Evolutionary conservation across 495 filamentous ascomycete genomes (phyloP).

Genomic region (Xylaria intraflava): DNA sequence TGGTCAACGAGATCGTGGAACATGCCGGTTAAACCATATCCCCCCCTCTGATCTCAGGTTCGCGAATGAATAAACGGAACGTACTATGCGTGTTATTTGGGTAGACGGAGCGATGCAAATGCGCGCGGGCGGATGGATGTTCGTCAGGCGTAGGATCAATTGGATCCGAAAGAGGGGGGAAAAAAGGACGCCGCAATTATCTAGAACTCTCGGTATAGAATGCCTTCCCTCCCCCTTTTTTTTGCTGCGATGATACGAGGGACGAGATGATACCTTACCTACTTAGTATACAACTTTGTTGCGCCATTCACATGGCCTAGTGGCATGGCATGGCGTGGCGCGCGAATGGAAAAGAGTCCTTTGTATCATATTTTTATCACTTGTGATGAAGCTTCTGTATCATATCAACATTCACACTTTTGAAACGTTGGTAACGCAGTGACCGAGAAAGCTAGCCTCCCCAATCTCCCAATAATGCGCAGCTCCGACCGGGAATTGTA

Average conservation of each 20-base stretch:
- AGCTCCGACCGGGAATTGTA: too few relatives aligned
- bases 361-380: background rate
- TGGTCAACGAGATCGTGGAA: conserved; percentile 84
- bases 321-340: background rate
- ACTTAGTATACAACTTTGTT: background rate
- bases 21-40: conserved; percentile 57
- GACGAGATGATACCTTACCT: background rate
- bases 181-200: background rate
- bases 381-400: conserved; percentile 13
- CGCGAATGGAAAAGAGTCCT: too few relatives aligned
- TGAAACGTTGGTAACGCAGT: too few relatives aligned
- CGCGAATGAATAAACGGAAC: background rate
- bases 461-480: too few relatives aligned
- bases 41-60: background rate
- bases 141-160: background rate
- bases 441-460: too few relatives aligned
- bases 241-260: background rate
- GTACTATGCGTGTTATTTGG: background rate
- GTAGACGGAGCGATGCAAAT: background rate
- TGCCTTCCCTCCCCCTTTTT: background rate
- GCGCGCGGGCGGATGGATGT: background rate
- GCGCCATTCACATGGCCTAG: background rate
- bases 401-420: too few relatives aligned
- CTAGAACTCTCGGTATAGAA: background rate
- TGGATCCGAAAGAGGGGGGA: background rate